Evolutionary conservation across 495 filamentous ascomycete genomes (phyloP).

Genomic region (Hyaloscypha variabilis): DNA sequence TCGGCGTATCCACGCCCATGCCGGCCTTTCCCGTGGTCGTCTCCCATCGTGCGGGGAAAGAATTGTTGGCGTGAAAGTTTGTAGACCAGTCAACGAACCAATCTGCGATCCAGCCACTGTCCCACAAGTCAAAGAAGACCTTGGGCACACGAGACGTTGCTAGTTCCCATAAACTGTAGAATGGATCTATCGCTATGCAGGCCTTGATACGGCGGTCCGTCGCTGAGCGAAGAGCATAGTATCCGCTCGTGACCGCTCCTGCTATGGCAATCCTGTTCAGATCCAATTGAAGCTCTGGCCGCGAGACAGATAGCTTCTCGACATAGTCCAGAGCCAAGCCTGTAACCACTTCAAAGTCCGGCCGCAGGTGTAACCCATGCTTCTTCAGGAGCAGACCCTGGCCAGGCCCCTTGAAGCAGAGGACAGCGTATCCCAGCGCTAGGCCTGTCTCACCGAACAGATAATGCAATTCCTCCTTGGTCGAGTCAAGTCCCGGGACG

Average conservation of each 20-base stretch:
- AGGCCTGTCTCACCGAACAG: slow-evolving; percentile 28
- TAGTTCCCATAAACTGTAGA: slow-evolving; percentile 44
- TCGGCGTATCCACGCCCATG: slow-evolving; percentile 28
- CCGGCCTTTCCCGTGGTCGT: slow-evolving; percentile 29
- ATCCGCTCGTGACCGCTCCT: slow-evolving; percentile 49
- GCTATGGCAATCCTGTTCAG: slow-evolving; percentile 39
- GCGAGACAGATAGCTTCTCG: not conserved
- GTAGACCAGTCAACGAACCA: slow-evolving; percentile 32
- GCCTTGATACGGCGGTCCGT: slow-evolving; percentile 47
- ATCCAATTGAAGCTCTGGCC: slow-evolving; percentile 45
- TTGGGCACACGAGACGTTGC: slow-evolving; percentile 34
- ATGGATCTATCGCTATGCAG: slow-evolving; percentile 44
- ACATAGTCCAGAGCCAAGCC: slow-evolving; percentile 45
- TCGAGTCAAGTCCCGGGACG: slow-evolving; percentile 44
- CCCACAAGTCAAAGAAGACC: slow-evolving; percentile 33
- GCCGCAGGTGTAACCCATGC: slow-evolving; percentile 34
- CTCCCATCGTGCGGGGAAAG: slow-evolving; percentile 43
- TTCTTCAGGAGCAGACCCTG: slow-evolving; percentile 45
- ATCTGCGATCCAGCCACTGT: slow-evolving; percentile 37
- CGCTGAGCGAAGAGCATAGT: slow-evolving; percentile 43
- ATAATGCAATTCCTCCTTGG: slow-evolving; percentile 51
- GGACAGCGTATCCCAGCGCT: slow-evolving; percentile 46
- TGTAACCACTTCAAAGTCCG: slow-evolving; percentile 26
- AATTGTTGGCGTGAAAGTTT: slow-evolving; percentile 1
- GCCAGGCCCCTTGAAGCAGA: slow-evolving; percentile 53